Evolutionary conservation across 352 stramenopile genomes (phyloP).

Genomic region (Albugo candida): DNA sequence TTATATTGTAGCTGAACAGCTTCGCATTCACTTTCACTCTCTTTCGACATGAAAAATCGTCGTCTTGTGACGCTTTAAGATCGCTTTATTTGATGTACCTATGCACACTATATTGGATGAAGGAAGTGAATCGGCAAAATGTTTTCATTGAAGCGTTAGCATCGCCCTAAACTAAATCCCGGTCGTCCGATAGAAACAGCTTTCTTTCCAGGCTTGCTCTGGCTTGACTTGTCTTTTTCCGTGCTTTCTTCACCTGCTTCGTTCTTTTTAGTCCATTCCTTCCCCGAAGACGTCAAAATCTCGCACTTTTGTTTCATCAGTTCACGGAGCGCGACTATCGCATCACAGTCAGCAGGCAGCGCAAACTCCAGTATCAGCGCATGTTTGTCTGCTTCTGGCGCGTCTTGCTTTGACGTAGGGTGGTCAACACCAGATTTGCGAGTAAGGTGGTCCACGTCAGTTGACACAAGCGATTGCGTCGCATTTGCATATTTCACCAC

Average conservation of each 20-base stretch:
- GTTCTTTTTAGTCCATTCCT: conserved; percentile 1
- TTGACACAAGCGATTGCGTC: conserved; percentile 61
- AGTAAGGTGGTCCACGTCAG: conserved; percentile 43
- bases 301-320: conserved; percentile 76
- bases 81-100: neutral
- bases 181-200: conserved; percentile 61
- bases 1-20: neutral
- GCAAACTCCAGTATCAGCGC: conserved; percentile 33
- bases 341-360: conserved; percentile 56
- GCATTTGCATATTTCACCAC: conserved; percentile 58
- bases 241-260: conserved; percentile 4
- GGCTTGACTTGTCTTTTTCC: no score
- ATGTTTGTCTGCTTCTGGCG: neutral
- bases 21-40: conserved; percentile 3
- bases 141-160: conserved; percentile 11
- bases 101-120: neutral
- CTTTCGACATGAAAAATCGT: neutral
- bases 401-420: neutral
- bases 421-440: no score
- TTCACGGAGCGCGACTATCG: conserved; percentile 86
- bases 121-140: no score
- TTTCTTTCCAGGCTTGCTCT: no score
- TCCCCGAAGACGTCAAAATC: neutral
- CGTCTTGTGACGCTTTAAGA: neutral
- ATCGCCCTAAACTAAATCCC: conserved; percentile 58